These are phyloP conservation scores for Drechslera avenae DNA, from an alignment of 2,329 filamentous ascomycete genomes.

Conservation along the genomic window DNA sequence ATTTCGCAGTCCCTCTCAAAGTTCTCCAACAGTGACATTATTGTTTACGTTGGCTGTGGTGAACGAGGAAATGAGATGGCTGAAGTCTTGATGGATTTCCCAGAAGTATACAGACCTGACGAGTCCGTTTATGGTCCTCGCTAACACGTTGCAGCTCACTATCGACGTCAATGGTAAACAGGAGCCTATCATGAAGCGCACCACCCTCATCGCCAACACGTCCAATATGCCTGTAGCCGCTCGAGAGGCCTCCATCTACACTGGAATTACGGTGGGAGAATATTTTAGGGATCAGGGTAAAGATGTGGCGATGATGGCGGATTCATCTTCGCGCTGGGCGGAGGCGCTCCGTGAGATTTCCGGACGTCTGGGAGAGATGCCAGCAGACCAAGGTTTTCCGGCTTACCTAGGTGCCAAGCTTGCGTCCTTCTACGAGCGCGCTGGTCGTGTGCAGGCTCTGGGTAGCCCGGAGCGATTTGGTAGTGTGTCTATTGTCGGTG, in stretches of 20 bases:
- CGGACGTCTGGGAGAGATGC: slow-evolving; percentile 98
- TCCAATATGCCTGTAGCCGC: slow-evolving; percentile 99
- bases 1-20: slow-evolving; percentile 98
- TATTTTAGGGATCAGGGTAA: slow-evolving; percentile 98
- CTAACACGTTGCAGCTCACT: slow-evolving; percentile 64
- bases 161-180: slow-evolving; percentile 93
- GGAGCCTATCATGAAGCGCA: slow-evolving; percentile 99
- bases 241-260: slow-evolving; percentile 98
- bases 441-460: slow-evolving; percentile 81
- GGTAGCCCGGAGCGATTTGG: slow-evolving; percentile 88
- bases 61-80: slow-evolving; percentile 99
- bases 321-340: slow-evolving; percentile 97
- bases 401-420: slow-evolving; percentile 96
- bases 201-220: slow-evolving; percentile 96
- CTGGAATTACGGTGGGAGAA: slow-evolving; percentile 83
- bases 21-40: slow-evolving; percentile 99
- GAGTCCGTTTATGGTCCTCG: not conserved
- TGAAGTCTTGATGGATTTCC: slow-evolving; percentile 99
- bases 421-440: slow-evolving; percentile 98
- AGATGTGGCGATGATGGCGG: slow-evolving; percentile 99
- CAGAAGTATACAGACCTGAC: slow-evolving; percentile 62
- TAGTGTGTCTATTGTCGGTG: slow-evolving; percentile 96
- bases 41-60: slow-evolving; percentile 91
- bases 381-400: slow-evolving; percentile 98
- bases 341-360: slow-evolving; percentile 98